phyloP scores from a whole-genome alignment of 2,329 filamentous ascomycete species.

The Trichoderma atrobrunneum region DNA sequence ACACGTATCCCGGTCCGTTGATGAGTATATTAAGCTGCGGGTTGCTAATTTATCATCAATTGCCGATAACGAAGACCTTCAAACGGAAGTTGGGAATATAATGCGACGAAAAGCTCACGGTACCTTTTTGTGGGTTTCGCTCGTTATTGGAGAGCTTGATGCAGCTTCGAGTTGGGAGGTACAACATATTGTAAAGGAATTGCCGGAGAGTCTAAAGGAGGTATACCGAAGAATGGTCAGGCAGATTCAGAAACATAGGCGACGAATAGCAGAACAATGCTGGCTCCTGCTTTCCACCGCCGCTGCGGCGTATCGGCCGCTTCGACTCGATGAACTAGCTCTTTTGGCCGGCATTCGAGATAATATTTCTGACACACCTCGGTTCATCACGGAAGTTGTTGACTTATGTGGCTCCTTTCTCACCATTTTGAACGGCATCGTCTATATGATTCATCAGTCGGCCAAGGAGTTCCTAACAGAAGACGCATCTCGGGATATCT shows the following conservation, averaged over 20 bases:
- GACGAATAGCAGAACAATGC: neutral
- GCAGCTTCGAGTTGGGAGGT: neutral
- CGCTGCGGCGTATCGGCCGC: neutral
- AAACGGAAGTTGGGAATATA: neutral
- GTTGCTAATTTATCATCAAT: neutral
- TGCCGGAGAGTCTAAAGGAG: neutral
- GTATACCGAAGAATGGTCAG: neutral
- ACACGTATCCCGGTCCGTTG: neutral
- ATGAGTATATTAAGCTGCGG: neutral
- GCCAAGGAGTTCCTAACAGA: neutral
- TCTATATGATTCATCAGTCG: neutral
- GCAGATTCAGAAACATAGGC: neutral
- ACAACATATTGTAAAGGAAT: neutral
- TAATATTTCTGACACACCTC: neutral
- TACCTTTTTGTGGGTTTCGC: neutral
- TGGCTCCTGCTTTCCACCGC: neutral
- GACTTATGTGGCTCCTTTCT: neutral
- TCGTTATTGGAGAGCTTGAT: neutral
- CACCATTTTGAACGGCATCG: neutral
- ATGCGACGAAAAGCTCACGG: neutral
- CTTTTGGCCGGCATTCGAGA: neutral
- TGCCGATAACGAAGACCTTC: neutral
- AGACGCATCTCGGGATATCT: neutral
- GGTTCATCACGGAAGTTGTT: neutral
- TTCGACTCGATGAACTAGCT: neutral